A percentile compares a stretch with the other conserved stretches of the same genome.
phyloP scores from a whole-genome alignment of 306 rosid species.

The Abrus precatorius region DNA sequence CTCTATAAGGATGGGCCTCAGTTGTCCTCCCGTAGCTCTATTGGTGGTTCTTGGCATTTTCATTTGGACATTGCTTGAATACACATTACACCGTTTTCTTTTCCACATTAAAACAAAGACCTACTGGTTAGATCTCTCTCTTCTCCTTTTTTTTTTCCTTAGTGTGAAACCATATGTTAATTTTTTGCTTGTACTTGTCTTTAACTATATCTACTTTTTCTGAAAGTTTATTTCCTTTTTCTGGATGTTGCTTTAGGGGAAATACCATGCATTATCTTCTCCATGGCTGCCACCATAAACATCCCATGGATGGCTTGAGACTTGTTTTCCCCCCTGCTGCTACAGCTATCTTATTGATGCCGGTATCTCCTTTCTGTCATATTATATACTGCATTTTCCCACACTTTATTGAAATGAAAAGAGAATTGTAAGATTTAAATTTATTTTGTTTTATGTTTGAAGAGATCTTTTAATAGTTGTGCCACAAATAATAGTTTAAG shows the following conservation, averaged over 20 bases:
- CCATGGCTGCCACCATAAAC: conserved; percentile 99
- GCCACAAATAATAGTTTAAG: background rate
- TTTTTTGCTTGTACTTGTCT: conserved; percentile 30
- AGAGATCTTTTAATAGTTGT: conserved; percentile 15
- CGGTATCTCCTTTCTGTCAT: conserved; percentile 63
- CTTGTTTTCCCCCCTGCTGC: conserved; percentile 98
- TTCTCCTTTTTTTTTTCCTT: conserved; percentile 12
- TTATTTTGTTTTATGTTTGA: conserved; percentile 23
- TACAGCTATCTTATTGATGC: conserved; percentile 75
- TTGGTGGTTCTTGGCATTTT: conserved; percentile 70
- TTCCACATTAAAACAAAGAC: conserved; percentile 91
- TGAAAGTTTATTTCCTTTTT: conserved; percentile 24
- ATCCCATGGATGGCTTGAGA: conserved; percentile 96
- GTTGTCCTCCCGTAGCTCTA: conserved; percentile 61
- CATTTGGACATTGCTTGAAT: conserved; percentile 85
- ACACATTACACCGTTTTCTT: conserved; percentile 86
- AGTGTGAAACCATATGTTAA: conserved; percentile 17
- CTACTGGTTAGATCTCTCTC: conserved; percentile 76
- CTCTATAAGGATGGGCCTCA: conserved; percentile 75
- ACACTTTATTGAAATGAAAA: conserved; percentile 16
- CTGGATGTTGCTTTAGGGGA: conserved; percentile 66
- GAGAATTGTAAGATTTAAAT: background rate
- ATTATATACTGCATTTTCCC: conserved; percentile 14
- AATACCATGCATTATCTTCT: conserved; percentile 91
- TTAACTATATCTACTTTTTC: conserved; percentile 4